Base-by-base conservation (phyloP, 176 grass and related monocot genomes). In the Bolboschoenus planiculmis region DNA sequence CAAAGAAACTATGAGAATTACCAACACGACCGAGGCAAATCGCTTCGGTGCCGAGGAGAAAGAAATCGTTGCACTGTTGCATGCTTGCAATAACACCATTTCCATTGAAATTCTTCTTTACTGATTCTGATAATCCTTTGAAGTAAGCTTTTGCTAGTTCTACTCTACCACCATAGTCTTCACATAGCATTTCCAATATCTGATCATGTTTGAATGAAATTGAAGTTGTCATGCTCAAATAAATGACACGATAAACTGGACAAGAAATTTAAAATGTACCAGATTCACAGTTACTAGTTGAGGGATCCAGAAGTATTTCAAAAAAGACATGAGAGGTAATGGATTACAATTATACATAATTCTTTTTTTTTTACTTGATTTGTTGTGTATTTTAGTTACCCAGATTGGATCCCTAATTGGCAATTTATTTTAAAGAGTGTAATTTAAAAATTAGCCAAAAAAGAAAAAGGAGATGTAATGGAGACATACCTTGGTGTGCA, bases 61-160 rank as follows among this genome's bases (percentile, higher is more conserved):
- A 93, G 84, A 99, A 99, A 86, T 95, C 92, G 85, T 95, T 93
- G 92, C 92, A 95, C 82, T 99, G 96, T 88, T 95, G 89, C 96
- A 99, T 99, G 87, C 92, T 95, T 31, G 96, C 92, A 83, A 99
- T 95, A 43, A 93, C 96, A 48, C 96, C 96, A 82, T 99, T 99
- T 39, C 96, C 91, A 54, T 85, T 71, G 79, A 99, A 95, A 89
- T 95, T 84, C 33, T 86, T 89, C 0, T 92, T 89, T 0, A 99
- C 87, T 1, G 92, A 99, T 10, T 88, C 86, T 4, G 96, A 95
- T 70, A 99, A 87, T 0, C 86, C 96, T 4, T 29, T 18, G 84
- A 87, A 98, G 86, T 95, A 98, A 33, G 90, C 78, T 84, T 90
- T 98, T 37, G 92, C 96, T 0, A 98, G 82, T 60, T 93, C 92